Base-by-base conservation (phyloP, 805 yeast genomes). In the Lachancea nothofagi region DNA sequence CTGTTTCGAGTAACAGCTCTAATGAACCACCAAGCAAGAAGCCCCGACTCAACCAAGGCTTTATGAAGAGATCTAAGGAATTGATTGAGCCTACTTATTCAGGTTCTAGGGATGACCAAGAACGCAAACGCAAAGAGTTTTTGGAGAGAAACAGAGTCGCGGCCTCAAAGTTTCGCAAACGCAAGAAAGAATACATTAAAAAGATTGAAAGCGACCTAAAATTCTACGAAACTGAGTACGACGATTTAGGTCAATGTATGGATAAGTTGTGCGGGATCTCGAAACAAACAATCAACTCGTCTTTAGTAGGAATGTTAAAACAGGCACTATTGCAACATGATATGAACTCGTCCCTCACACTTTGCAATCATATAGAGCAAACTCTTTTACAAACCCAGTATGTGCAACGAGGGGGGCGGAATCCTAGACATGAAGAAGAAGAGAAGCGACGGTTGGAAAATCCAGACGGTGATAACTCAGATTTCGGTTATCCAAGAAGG, bases 111-210 rank as follows among this genome's bases (percentile, higher is more conserved):
- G 13, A 74, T 67, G 95, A 85, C 63, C 74, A 81, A 64, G 87
- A 84, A 55, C 55, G 53, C n/a, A 60, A 53, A 33, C 74, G 89
- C 47, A 78, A 72, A 57, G 80, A 70, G 55, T 90, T 77, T 53
- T 63, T 93, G 48, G 98, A 93, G 58, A 72, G 97, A 47, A 93
- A 93, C 61, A 72, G 98, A 42, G 77, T 93, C 7, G 98, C 98
- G 0, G 98, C 98, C 0, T 78, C 93, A 18, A 89, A 88, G 58
- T 93, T 97, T 68, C 76, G 98, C 44, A 95, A 85, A 62, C 75
- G 97, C 42, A 93, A 93, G 70, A 93, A 93, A 67, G 87, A 85
- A 57, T 81, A 83, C 70, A 75, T 88, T 24, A 79, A 76, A 42
- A 83, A 81, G 50, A 81, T 93, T 76, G 94, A 88, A 58, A 77